Evolutionary conservation across 192 early-diverging fungal species (phyloP), one percentile per base, ranked within the genome.

Genomic region (Coemansia sp.): DNA sequence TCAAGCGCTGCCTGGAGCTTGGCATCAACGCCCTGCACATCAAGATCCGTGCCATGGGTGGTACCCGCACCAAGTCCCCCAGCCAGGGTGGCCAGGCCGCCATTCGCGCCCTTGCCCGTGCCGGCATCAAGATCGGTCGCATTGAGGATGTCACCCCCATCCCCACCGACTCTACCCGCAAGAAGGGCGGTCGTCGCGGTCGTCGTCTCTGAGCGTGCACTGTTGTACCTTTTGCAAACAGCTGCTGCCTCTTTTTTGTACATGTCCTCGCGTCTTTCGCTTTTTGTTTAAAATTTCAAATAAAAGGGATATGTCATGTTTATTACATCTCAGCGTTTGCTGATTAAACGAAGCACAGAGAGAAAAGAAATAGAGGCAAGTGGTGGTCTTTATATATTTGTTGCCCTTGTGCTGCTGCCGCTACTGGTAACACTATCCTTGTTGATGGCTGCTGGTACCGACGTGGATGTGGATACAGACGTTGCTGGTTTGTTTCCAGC

Each of bases 151-250:
- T 92, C 67, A 99, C 97, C 67, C 96, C 96, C 78, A 90, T 93
- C 76, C 97, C 97, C 74, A 97, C 96, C 79, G 97, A 99, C 84
- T 89, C 87, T 77, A 99, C 97, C 83, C 90, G 97, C 70, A 86
- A 89, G 68, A 98, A 97, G 91, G 97, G 97, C 84, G 97, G 97
- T 91, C 94, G 97, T 76, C 93, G 97, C 87, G 97, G 97, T 93
- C 93, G 97, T 86, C 95, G 97, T 87, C 83, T 93, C 75, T 93
- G 84, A 86, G 74, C 69, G 53, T 32, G 30, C 51, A 28, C 51
- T 29, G 27, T 20, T 22, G 18, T 32, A 18, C 39, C 23, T 51
- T 57, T 57, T 57, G 35, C 55, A 57, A 25, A 4, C 39, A 42
- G 39, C 39, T 8, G 39, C 11, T 13, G 13, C 39, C 14, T 42